Conservation (phyloP, 768 basidiomycete species). For the Leucocoprinus birnbaumii region DNA sequence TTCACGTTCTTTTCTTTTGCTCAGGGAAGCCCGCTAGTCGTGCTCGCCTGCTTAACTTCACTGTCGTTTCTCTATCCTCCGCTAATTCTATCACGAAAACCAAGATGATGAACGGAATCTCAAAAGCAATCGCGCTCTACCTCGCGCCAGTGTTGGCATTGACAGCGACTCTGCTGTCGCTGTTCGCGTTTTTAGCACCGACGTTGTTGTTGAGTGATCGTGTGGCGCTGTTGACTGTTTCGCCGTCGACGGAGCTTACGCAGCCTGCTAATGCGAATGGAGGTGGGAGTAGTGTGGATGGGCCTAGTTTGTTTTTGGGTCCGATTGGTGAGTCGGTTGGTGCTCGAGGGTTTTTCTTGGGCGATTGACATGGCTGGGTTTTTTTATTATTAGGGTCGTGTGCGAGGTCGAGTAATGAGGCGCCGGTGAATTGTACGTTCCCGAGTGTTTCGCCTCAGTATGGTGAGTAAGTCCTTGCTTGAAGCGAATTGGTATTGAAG, state of each 20-base stretch:
- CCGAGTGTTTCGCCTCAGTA: slow-evolving; percentile 57
- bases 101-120: slow-evolving; percentile 68
- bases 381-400: slow-evolving; percentile 60
- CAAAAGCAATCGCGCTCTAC: slow-evolving; percentile 66
- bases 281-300: slow-evolving; percentile 44
- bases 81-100: too few species aligned
- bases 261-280: slow-evolving; percentile 31
- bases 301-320: slow-evolving; percentile 67
- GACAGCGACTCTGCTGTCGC: slow-evolving; percentile 59
- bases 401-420: slow-evolving; percentile 45
- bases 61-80: too few species aligned
- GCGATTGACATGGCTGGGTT: background rate
- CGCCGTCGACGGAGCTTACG: slow-evolving; percentile 43
- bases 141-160: slow-evolving; percentile 65
- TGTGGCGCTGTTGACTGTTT: slow-evolving; percentile 64
- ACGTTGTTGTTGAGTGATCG: slow-evolving; percentile 52
- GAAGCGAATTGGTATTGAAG: too few species aligned
- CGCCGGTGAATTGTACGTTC: slow-evolving; percentile 50
- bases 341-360: background rate
- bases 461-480: slow-evolving; percentile 36
- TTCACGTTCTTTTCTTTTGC: background rate
- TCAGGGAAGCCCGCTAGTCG: slow-evolving; percentile 22
- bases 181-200: slow-evolving; percentile 72
- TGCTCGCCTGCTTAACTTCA: slow-evolving; percentile 15
- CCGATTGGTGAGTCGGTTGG: slow-evolving; percentile 47